These are phyloP conservation scores for Venturia oleaginea DNA, from an alignment of 2,329 filamentous ascomycete species.

Conservation along the genomic window DNA sequence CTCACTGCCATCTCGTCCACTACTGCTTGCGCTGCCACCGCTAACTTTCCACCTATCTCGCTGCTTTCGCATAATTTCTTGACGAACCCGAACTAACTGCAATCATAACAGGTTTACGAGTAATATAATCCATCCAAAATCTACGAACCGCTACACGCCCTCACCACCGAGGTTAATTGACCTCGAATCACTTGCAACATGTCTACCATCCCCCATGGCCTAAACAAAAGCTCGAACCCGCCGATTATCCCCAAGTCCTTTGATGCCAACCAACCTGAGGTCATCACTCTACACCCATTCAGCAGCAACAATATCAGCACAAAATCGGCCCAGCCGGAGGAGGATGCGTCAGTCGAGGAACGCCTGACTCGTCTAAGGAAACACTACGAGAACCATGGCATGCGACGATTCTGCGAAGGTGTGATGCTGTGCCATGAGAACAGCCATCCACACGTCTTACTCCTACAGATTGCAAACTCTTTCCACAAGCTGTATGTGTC, in stretches of 20 bases:
- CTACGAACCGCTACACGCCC: not conserved
- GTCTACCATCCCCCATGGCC: conserved; percentile 9
- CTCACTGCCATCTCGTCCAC: not conserved
- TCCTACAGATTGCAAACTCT: conserved; percentile 98
- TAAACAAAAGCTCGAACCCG: conserved; percentile 7
- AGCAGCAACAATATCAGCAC: conserved; percentile 99
- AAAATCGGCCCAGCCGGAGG: conserved; percentile 96
- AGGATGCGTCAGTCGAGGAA: conserved; percentile 90
- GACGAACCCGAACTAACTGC: not conserved
- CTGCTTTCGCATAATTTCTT: not conserved
- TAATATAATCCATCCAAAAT: not conserved
- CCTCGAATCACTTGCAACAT: not conserved
- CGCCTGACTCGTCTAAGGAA: conserved; percentile 91
- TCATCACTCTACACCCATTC: conserved; percentile 84
- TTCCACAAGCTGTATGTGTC: conserved; percentile 83
- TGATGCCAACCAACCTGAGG: conserved; percentile 79
- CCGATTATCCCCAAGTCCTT: conserved; percentile 75
- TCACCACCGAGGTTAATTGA: not conserved
- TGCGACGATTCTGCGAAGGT: conserved; percentile 94
- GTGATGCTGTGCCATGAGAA: conserved; percentile 97
- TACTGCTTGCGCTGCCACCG: not conserved
- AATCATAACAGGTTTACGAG: not conserved
- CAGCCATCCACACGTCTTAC: conserved; percentile 96
- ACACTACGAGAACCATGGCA: conserved; percentile 84
- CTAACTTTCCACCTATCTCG: not conserved